Conservation (phyloP, 2,329 filamentous ascomycete species). For the Fusarium fujikuroi region DNA sequence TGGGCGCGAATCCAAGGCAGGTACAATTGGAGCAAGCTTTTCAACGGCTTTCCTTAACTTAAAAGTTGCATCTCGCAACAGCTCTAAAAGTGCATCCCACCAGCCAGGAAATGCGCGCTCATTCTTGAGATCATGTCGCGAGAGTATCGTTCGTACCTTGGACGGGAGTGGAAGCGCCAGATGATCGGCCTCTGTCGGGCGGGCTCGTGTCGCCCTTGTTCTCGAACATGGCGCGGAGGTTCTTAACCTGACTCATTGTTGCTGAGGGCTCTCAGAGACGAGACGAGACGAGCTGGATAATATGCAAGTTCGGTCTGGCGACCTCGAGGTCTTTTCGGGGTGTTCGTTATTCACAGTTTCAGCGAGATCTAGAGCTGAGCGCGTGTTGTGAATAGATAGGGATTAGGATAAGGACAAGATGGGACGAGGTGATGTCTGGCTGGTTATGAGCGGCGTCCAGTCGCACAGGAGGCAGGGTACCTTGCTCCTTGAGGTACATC, state of each 20-base stretch:
- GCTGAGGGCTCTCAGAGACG: slow-evolving; percentile 43
- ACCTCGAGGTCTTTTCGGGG: slow-evolving; percentile 35
- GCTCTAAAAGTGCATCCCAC: slow-evolving; percentile 12
- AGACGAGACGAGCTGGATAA: slow-evolving; percentile 37
- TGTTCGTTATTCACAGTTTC: slow-evolving; percentile 18
- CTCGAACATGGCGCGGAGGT: slow-evolving; percentile 84
- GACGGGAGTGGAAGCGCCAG: slow-evolving; percentile 58
- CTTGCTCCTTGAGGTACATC: slow-evolving; percentile 32
- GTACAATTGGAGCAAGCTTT: slow-evolving; percentile 20
- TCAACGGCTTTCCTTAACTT: slow-evolving; percentile 9
- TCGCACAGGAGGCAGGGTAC: slow-evolving; percentile 29
- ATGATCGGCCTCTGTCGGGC: slow-evolving; percentile 76
- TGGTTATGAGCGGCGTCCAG: slow-evolving; percentile 37
- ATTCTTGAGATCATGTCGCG: slow-evolving; percentile 11
- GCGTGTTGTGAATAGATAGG: slow-evolving; percentile 26
- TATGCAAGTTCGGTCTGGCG: slow-evolving; percentile 31
- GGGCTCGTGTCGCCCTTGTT: slow-evolving; percentile 73
- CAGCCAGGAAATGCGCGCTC: slow-evolving; percentile 19
- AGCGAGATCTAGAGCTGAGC: slow-evolving; percentile 8
- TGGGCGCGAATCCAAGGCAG: slow-evolving; percentile 32
- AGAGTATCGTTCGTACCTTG: slow-evolving; percentile 40
- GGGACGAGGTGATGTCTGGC: slow-evolving; percentile 34
- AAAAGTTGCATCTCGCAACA: slow-evolving; percentile 20
- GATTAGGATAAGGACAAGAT: slow-evolving; percentile 16
- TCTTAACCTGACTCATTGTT: slow-evolving; percentile 75